Conservation (phyloP, 2,329 filamentous ascomycete species). For the Cytospora chrysosperma region DNA sequence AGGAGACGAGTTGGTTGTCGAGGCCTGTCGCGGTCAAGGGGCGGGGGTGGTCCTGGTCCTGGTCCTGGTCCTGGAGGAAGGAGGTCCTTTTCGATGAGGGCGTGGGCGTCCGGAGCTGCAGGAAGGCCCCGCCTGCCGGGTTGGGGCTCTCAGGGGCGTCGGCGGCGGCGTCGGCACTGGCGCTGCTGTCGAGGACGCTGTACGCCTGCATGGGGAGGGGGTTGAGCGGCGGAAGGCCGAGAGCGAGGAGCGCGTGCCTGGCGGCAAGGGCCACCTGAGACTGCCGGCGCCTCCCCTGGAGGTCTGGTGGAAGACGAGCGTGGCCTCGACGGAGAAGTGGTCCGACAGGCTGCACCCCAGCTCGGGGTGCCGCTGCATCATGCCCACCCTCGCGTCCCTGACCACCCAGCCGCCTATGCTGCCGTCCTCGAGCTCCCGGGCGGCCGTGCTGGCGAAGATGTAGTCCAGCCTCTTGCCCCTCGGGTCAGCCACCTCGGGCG, state of each 20-base stretch:
- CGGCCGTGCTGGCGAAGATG: constrained; percentile 71
- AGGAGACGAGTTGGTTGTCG: constrained; percentile 27
- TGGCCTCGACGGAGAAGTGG: constrained; percentile 88
- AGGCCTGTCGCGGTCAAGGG: constrained; percentile 2
- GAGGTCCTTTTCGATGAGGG: constrained; percentile 23
- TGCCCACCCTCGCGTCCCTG: constrained; percentile 68
- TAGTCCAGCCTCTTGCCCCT: constrained; percentile 90
- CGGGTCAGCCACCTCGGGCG: constrained; percentile 66
- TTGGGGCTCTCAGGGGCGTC: constrained; percentile 27
- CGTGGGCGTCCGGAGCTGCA: constrained; percentile 36
- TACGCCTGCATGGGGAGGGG: constrained; percentile 28
- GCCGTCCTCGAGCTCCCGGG: constrained; percentile 24
- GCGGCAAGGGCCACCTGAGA: constrained; percentile 27
- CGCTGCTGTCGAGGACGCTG: constrained; percentile 14
- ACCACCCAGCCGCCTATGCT: constrained; percentile 63
- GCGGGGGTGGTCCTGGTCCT: constrained; percentile 25
- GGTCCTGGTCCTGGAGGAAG: constrained; percentile 25
- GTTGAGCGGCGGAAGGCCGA: constrained; percentile 12
- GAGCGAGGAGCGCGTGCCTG: constrained; percentile 22
- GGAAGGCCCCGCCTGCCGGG: constrained; percentile 37
- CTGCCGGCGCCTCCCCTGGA: constrained; percentile 23
- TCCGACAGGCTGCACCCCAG: constrained; percentile 87
- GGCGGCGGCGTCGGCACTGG: constrained; percentile 28
- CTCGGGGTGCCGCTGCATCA: constrained; percentile 77
- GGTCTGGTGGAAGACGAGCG: constrained; percentile 53